phyloP scores from a whole-genome alignment of 2,329 filamentous ascomycete genomes.

The Penicillium sp. region DNA sequence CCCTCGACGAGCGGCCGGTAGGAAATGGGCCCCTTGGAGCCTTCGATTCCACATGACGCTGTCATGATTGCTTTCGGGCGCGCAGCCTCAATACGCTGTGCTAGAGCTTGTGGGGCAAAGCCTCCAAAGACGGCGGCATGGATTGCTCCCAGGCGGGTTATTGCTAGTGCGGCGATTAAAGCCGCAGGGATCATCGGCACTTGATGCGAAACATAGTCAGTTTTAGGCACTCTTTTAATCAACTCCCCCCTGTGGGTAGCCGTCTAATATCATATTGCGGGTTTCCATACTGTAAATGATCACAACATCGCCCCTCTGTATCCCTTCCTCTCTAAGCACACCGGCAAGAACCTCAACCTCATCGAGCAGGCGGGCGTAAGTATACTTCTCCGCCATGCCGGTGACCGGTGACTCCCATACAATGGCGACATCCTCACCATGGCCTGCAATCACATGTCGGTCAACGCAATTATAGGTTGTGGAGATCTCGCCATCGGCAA shows the following conservation, averaged over 20 bases:
- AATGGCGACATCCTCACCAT: conserved; percentile 71
- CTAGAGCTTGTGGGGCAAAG: conserved; percentile 76
- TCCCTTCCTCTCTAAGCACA: conserved; percentile 76
- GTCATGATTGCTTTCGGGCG: conserved; percentile 75
- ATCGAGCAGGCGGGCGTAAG: conserved; percentile 70
- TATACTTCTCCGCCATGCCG: conserved; percentile 66
- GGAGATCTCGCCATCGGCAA: conserved; percentile 81
- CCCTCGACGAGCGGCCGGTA: conserved; percentile 76
- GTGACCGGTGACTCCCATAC: conserved; percentile 88
- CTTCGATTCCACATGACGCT: conserved; percentile 89
- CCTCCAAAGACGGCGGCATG: conserved; percentile 93
- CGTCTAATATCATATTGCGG: neutral
- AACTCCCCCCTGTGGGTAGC: neutral
- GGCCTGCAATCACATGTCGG: conserved; percentile 78
- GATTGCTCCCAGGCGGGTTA: conserved; percentile 77
- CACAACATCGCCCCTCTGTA: conserved; percentile 80
- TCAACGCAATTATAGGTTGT: conserved; percentile 92
- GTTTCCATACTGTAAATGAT: conserved; percentile 73
- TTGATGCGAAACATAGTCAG: conserved; percentile 32
- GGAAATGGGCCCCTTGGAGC: conserved; percentile 72
- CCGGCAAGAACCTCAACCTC: conserved; percentile 82
- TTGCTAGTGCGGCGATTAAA: conserved; percentile 80
- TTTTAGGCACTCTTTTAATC: neutral
- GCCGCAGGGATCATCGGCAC: conserved; percentile 96
- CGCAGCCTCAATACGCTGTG: conserved; percentile 84